phyloP scores from a whole-genome alignment of 495 filamentous ascomycete species.

The Podospora conica region DNA sequence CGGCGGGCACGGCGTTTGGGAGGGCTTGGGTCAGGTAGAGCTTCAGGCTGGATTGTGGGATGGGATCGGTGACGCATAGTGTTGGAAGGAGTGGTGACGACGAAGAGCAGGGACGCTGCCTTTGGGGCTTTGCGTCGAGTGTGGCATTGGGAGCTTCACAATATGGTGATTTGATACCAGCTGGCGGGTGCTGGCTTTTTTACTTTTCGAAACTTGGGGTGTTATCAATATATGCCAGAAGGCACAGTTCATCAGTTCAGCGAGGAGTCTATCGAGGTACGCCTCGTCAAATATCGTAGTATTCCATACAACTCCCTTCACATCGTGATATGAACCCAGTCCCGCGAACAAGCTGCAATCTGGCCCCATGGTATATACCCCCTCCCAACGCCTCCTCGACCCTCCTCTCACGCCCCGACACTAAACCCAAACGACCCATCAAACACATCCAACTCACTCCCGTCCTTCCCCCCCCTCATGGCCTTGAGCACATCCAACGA shows the following conservation, averaged over 20 bases:
- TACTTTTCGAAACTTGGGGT: not conserved
- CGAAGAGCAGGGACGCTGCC: not conserved
- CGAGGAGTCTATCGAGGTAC: not conserved
- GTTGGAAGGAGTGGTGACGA: not conserved
- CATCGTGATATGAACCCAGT: not conserved
- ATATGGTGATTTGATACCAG: not conserved
- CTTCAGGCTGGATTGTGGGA: not conserved
- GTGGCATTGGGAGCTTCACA: not conserved
- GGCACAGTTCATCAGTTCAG: not conserved
- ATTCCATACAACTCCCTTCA: not conserved
- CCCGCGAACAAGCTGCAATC: not conserved
- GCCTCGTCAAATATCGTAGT: not conserved
- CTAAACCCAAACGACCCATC: conserved; percentile 56
- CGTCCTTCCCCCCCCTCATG: conserved; percentile 42
- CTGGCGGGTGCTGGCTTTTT: not conserved
- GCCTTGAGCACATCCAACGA: conserved; percentile 42
- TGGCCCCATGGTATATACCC: conserved; percentile 1
- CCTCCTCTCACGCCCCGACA: conserved; percentile 40
- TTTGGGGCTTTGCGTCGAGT: not conserved
- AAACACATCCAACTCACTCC: conserved; percentile 45
- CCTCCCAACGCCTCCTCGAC: not conserved
- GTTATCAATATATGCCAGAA: not conserved
- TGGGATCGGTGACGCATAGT: not conserved
- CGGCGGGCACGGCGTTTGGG: conserved; percentile 1
- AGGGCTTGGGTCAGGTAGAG: not conserved